Percentiles rank a stretch among this genome's conserved stretches.
These are phyloP conservation scores for Cladosporium sp. DNA, from an alignment of 2,329 filamentous ascomycete species.

Conservation along the genomic window DNA sequence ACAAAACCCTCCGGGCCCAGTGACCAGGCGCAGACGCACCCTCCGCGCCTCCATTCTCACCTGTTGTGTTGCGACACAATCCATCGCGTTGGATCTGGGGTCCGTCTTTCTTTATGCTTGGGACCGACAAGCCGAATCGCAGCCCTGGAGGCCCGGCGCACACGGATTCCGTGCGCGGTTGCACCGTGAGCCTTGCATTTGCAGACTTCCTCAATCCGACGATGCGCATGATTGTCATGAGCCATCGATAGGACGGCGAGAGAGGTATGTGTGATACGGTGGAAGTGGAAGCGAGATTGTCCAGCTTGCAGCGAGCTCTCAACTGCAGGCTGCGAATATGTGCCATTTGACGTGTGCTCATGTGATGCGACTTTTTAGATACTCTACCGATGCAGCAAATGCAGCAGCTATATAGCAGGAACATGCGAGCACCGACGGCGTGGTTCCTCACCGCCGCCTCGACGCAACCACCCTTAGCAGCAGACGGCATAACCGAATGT, in stretches of 20 bases:
- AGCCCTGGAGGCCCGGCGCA: slow-evolving; percentile 4
- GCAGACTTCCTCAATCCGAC: slow-evolving; percentile 3
- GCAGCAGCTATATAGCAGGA: slow-evolving; percentile 5
- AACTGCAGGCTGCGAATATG: slow-evolving; percentile 1
- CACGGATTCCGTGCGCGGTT: slow-evolving; percentile 11
- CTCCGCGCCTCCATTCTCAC: slow-evolving; percentile 5
- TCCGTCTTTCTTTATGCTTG: background rate
- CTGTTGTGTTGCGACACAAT: slow-evolving; percentile 8
- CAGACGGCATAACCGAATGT: slow-evolving; percentile 8
- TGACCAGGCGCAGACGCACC: slow-evolving; percentile 11
- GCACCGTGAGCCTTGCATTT: slow-evolving; percentile 12
- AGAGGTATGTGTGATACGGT: slow-evolving; percentile 8
- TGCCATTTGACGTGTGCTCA: slow-evolving; percentile 4
- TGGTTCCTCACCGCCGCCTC: slow-evolving; percentile 8
- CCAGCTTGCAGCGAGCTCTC: background rate
- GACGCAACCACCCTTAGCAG: slow-evolving; percentile 7
- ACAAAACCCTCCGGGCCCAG: slow-evolving; percentile 1
- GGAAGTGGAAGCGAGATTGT: background rate
- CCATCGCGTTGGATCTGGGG: background rate
- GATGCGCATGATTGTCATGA: slow-evolving; percentile 3
- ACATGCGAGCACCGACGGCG: background rate
- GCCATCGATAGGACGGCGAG: slow-evolving; percentile 9
- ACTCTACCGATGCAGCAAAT: slow-evolving; percentile 8
- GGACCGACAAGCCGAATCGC: slow-evolving; percentile 3
- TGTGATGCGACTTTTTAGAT: slow-evolving; percentile 7